These are phyloP conservation scores for Xylaria sp. DNA, from an alignment of 2,329 filamentous ascomycete species.

Conservation along the genomic window DNA sequence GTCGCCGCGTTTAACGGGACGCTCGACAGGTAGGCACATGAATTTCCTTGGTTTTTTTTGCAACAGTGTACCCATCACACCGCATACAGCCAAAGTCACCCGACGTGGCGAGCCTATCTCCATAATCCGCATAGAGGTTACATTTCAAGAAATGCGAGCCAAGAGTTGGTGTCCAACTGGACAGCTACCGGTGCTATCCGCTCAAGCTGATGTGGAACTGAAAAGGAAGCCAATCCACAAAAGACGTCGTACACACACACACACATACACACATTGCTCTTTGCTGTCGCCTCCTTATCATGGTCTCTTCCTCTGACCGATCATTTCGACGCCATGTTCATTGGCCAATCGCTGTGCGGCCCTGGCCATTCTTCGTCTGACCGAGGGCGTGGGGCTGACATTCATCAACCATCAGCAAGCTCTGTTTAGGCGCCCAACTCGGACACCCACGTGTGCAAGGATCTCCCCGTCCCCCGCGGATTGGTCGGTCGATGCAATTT, in stretches of 20 bases:
- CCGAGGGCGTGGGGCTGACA: slow-evolving; percentile 54
- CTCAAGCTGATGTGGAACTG: slow-evolving; percentile 14
- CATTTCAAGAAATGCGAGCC: slow-evolving; percentile 52
- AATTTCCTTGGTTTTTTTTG: slow-evolving; percentile 48
- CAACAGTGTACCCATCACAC: slow-evolving; percentile 50
- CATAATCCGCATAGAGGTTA: slow-evolving; percentile 47
- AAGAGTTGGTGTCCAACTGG: slow-evolving; percentile 18
- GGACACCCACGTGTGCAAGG: slow-evolving; percentile 53
- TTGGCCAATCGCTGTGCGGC: slow-evolving; percentile 56
- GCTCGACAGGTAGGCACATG: slow-evolving; percentile 85
- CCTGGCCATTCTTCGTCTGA: slow-evolving; percentile 55
- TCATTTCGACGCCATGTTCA: slow-evolving; percentile 38
- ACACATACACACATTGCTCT: slow-evolving; percentile 26
- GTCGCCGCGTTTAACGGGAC: slow-evolving; percentile 79
- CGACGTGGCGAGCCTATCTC: slow-evolving; percentile 55
- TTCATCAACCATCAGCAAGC: slow-evolving; percentile 59
- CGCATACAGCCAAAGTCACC: slow-evolving; percentile 61
- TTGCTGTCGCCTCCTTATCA: slow-evolving; percentile 27
- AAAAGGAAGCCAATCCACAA: slow-evolving; percentile 4
- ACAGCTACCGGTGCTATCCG: slow-evolving; percentile 24
- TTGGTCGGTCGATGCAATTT: slow-evolving; percentile 39
- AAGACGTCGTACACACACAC: slow-evolving; percentile 34
- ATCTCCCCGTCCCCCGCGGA: slow-evolving; percentile 47
- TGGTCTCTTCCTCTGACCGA: slow-evolving; percentile 26
- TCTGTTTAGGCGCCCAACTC: slow-evolving; percentile 64